These are phyloP conservation scores for Ceratocystiopsis brevicomis DNA, from an alignment of 2,329 filamentous ascomycete species.

Conservation along the genomic window DNA sequence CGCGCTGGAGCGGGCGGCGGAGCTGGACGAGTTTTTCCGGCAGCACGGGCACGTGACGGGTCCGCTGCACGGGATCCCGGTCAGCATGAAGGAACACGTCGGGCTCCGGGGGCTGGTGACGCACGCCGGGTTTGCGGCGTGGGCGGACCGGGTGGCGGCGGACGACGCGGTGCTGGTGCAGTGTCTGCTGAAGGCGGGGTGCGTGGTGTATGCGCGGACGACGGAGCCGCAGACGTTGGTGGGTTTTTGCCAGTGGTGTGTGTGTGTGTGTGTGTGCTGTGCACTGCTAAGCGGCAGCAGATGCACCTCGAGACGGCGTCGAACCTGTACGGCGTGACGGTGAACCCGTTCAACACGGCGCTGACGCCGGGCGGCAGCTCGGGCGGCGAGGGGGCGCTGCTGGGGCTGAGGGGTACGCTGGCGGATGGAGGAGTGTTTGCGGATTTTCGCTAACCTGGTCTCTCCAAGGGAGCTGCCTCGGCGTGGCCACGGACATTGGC, in stretches of 20 bases:
- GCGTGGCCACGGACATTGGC: conserved; percentile 19
- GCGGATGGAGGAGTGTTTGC: too few relatives aligned
- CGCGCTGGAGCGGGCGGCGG: conserved; percentile 27
- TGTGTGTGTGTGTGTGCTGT: too few relatives aligned
- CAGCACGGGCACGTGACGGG: conserved; percentile 30
- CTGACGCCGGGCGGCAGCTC: conserved; percentile 46
- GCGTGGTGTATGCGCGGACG: conserved; percentile 38
- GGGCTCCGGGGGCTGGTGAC: conserved; percentile 39
- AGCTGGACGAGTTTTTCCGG: conserved; percentile 31
- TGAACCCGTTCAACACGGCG: conserved; percentile 40
- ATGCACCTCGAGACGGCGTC: conserved; percentile 52
- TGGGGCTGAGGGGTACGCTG: too few relatives aligned
- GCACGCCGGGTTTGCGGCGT: conserved; percentile 43
- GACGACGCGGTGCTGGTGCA: conserved; percentile 22
- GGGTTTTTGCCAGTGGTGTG: too few relatives aligned
- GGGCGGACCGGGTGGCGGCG: conserved; percentile 37
- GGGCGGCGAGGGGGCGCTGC: conserved; percentile 32
- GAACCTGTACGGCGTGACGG: conserved; percentile 42
- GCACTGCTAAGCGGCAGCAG: too few relatives aligned
- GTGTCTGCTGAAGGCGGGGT: conserved; percentile 27
- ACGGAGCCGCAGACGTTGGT: conserved; percentile 40
- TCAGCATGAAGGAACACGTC: conserved; percentile 56
- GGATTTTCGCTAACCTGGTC: conserved; percentile 5
- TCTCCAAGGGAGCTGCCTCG: conserved; percentile 17
- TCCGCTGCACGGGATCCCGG: conserved; percentile 45